phyloP scores from a whole-genome alignment of 2,329 filamentous ascomycete genomes.

The Ophiostoma angusticollis region DNA sequence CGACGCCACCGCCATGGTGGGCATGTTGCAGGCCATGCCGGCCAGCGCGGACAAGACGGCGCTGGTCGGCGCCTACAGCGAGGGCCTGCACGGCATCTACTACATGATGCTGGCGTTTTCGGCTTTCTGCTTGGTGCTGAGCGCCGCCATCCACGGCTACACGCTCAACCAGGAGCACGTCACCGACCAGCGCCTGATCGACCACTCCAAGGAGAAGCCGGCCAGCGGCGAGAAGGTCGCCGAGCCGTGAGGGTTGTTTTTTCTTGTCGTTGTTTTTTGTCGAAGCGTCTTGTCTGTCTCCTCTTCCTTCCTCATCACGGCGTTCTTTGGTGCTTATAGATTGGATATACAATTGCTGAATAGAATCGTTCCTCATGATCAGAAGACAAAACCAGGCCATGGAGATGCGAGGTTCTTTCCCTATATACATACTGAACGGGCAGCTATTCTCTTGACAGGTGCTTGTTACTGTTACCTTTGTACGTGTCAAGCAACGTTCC shows the following conservation, averaged over 20 bases:
- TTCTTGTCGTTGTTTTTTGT: not conserved
- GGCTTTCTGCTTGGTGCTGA: constrained; percentile 36
- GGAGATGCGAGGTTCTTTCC: no score
- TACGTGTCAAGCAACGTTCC: no score
- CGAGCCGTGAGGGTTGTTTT: constrained; percentile 4
- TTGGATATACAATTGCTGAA: no score
- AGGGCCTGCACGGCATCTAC: constrained; percentile 41
- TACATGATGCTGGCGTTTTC: constrained; percentile 38
- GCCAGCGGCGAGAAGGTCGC: not conserved
- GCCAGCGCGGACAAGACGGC: constrained; percentile 25
- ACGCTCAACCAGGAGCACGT: constrained; percentile 34
- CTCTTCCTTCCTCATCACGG: no score
- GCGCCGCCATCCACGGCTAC: constrained; percentile 36
- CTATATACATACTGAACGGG: no score
- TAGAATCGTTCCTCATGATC: no score
- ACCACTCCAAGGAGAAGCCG: constrained; percentile 12
- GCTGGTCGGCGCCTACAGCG: constrained; percentile 29
- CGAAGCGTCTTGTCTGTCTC: no score
- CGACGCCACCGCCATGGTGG: constrained; percentile 41
- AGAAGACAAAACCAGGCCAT: no score
- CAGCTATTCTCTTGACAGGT: no score
- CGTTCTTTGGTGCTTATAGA: no score
- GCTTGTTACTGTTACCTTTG: no score
- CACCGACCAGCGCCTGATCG: constrained; percentile 34
- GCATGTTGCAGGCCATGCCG: constrained; percentile 39